Evolutionary conservation across 2,329 filamentous ascomycete genomes (phyloP), one percentile per base, ranked within the genome.

Genomic region (Exophiala bonariae): DNA sequence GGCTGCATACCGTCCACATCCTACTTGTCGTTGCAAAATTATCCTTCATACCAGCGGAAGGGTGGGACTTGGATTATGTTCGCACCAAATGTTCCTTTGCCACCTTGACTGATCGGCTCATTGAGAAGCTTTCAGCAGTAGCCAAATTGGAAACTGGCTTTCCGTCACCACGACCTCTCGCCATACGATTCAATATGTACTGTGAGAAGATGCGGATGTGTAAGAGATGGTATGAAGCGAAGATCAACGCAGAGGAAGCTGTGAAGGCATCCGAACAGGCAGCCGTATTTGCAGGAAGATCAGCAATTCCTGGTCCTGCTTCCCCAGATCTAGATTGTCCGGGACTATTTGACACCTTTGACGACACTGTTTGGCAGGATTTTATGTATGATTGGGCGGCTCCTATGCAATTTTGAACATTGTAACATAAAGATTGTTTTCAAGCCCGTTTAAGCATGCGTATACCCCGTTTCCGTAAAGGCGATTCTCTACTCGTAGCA

Each of bases 1-100:
- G 67, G 30, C 61, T 71, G 1, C 72, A 79, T 44, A 61, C 80
- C 0, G 67, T 78, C 2, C 76, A 78, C 40, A 72, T 69, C 8
- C 37, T 63, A 8, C 48, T 60, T 36, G 44, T 59, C 3, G 35
- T 64, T 0, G 63, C 62, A 2, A 59, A 58, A 4, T 39, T 66
- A 10, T 56, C 54, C 1, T 59, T 66, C 4, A 59, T 60, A 16
- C 43, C 47, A 10, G 40, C 44, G 10, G 56, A 61, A 6, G 56
- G 50, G 7, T 64, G 63, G 63, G 61, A 66, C 42, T 47, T 53
- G 9, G 41, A 54, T 7, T 62, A 61, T 36, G 55, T 58, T 2
- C 52, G 49, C n/a, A 54, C 34, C 5, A 55, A 41, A 2, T 41
- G 62, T 4, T 55, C 60, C 22, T 59, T 62, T 38, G 23, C 56